Percentiles rank a stretch among this genome's conserved stretches.
phyloP scores from a whole-genome alignment of 768 basidiomycete genomes.

The Leccinellum rugosiceps region DNA sequence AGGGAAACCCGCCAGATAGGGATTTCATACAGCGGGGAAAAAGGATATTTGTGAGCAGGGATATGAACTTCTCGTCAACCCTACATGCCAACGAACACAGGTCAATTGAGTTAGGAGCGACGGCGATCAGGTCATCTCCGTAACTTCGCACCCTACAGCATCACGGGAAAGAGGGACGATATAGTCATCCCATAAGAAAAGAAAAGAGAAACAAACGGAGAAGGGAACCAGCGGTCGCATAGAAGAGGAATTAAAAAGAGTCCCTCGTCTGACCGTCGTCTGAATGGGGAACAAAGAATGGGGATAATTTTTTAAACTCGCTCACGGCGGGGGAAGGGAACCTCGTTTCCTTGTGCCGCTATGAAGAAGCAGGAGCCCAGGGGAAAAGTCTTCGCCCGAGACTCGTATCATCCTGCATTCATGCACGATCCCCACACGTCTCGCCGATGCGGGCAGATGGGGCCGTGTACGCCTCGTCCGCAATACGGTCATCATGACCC shows the following conservation, averaged over 20 bases:
- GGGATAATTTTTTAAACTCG: not conserved
- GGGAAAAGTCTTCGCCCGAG: constrained; percentile 1
- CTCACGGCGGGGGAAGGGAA: constrained; percentile 1
- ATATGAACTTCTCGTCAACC: constrained; percentile 12
- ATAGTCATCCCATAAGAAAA: not conserved
- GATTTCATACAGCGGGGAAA: constrained; percentile 2
- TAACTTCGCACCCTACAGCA: constrained; percentile 26
- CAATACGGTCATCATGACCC: constrained; percentile 1
- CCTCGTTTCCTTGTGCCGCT: constrained; percentile 1
- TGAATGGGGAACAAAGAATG: constrained; percentile 7
- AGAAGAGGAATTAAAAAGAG: not conserved
- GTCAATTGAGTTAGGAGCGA: constrained; percentile 18
- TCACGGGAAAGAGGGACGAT: constrained; percentile 9
- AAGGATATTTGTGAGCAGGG: constrained; percentile 1
- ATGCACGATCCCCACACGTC: constrained; percentile 3
- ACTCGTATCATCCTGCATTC: not conserved
- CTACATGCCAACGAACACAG: constrained; percentile 13
- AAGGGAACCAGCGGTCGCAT: not conserved
- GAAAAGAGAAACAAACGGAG: not conserved
- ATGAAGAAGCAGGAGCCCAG: constrained; percentile 5
- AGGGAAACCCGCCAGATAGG: constrained; percentile 1
- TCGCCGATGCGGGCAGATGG: constrained; percentile 14
- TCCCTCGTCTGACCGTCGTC: not conserved
- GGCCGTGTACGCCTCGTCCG: constrained; percentile 1
- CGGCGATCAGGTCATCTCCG: constrained; percentile 32